A percentile compares a stretch with the other conserved stretches of the same genome.
phyloP scores from a whole-genome alignment of 768 basidiomycete genomes.

The Naganishia friedmannii region DNA sequence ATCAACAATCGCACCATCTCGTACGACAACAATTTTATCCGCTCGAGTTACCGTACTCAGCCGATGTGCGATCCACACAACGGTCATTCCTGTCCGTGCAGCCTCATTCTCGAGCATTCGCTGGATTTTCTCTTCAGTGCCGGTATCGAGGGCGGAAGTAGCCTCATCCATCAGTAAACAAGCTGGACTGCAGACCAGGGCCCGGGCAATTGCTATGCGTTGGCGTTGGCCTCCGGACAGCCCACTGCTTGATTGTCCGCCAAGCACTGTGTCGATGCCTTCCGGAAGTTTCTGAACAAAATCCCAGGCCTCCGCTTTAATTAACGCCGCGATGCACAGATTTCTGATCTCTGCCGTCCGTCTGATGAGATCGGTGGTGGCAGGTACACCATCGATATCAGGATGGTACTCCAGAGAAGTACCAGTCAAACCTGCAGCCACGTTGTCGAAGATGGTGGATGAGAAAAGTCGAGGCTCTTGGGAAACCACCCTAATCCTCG shows the following conservation, averaged over 20 bases:
- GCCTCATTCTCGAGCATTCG: conserved; percentile 21
- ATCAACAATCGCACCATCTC: conserved; percentile 26
- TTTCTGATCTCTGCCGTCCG: neutral
- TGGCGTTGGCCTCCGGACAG: too few relatives aligned
- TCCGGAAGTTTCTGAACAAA: conserved; percentile 47
- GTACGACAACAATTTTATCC: conserved; percentile 44
- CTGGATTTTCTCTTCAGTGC: conserved; percentile 37
- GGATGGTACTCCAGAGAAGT: conserved; percentile 29
- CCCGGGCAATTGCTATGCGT: neutral
- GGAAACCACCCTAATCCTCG: conserved; percentile 41
- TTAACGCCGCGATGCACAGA: conserved; percentile 51
- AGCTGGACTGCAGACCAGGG: neutral
- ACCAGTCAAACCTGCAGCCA: conserved; percentile 48
- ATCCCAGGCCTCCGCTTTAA: conserved; percentile 47
- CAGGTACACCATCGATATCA: too few relatives aligned
- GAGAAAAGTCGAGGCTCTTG: conserved; percentile 44
- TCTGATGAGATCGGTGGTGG: too few relatives aligned
- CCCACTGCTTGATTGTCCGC: conserved; percentile 33
- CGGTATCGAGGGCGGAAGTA: conserved; percentile 40
- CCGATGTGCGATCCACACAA: conserved; percentile 41
- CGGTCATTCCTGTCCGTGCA: conserved; percentile 33
- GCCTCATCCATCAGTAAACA: conserved; percentile 42
- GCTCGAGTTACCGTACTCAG: conserved; percentile 34
- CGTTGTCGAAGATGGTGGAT: conserved; percentile 49
- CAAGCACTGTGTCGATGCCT: conserved; percentile 43